These are phyloP conservation scores for Arthrobotrys entomopaga DNA, from an alignment of 2,329 filamentous ascomycete species.

Conservation along the genomic window DNA sequence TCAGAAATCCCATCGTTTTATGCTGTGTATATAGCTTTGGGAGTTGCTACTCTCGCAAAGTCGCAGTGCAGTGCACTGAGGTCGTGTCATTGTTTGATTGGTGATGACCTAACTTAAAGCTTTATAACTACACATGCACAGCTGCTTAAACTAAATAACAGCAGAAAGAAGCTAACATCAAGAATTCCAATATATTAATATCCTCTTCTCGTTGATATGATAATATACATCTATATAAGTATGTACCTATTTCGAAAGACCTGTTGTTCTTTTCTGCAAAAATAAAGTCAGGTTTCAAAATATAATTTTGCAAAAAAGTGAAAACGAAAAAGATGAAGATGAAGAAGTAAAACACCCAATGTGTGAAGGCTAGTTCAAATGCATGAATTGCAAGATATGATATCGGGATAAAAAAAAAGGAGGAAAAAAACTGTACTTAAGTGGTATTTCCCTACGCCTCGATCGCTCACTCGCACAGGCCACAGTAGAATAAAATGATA, in stretches of 20 bases:
- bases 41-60: too few relatives aligned
- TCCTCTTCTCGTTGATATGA: too few relatives aligned
- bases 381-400: too few relatives aligned
- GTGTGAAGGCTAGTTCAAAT: background rate
- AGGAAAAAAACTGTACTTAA: too few relatives aligned
- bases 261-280: background rate
- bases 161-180: too few relatives aligned
- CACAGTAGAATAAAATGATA: background rate
- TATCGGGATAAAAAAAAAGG: background rate
- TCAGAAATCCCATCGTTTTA: background rate
- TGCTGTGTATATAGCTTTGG: too few relatives aligned
- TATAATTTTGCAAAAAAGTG: background rate
- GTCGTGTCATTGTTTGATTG: too few relatives aligned
- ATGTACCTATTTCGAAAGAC: background rate
- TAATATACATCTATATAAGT: constrained; percentile 8
- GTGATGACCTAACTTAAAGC: too few relatives aligned
- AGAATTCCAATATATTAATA: too few relatives aligned
- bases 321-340: background rate
- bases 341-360: background rate
- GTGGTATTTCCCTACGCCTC: constrained; percentile 14
- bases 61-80: too few relatives aligned
- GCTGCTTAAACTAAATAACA: too few relatives aligned
- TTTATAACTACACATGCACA: too few relatives aligned
- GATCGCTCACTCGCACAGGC: constrained; percentile 3
- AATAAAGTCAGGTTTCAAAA: background rate